A percentile compares a stretch with the other conserved stretches of the same genome.
Evolutionary conservation across 2,329 filamentous ascomycete species (phyloP).

Genomic region (Atkinsonella texensis): DNA sequence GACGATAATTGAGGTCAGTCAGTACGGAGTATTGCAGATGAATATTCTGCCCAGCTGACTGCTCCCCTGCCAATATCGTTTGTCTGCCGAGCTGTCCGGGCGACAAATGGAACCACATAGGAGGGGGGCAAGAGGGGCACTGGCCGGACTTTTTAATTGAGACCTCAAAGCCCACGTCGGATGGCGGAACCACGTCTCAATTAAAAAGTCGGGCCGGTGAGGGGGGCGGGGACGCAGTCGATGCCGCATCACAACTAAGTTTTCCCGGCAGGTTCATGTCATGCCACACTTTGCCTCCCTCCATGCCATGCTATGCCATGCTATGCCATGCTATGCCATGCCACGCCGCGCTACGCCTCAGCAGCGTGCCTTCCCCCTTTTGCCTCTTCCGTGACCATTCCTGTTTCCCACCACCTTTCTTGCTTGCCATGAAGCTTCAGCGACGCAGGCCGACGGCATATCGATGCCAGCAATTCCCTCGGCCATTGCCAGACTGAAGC

Average conservation of each 20-base stretch:
- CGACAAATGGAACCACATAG: not conserved
- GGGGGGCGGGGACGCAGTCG: not conserved
- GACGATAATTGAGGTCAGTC: not conserved
- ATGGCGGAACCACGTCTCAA: too few species aligned
- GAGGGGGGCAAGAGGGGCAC: not conserved
- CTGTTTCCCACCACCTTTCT: not conserved
- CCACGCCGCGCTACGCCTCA: not conserved
- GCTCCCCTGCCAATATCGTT: too few species aligned
- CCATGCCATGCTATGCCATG: too few species aligned
- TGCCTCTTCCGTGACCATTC: not conserved
- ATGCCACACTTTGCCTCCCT: too few species aligned
- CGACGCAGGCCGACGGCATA: not conserved
- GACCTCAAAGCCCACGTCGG: too few species aligned
- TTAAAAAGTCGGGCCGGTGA: too few species aligned
- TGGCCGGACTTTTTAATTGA: too few species aligned
- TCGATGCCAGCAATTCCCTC: not conserved
- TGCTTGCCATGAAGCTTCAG: not conserved
- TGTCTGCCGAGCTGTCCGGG: not conserved
- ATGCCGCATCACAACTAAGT: not conserved
- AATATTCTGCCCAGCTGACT: too few species aligned
- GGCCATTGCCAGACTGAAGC: not conserved
- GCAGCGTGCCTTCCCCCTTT: not conserved
- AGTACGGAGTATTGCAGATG: too few species aligned
- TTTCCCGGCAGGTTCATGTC: constrained; percentile 2
- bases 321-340: not conserved